Evolutionary conservation across 2,329 filamentous ascomycete genomes (phyloP), one percentile per base, ranked within the genome.

Genomic region (Ascosphaera apis): DNA sequence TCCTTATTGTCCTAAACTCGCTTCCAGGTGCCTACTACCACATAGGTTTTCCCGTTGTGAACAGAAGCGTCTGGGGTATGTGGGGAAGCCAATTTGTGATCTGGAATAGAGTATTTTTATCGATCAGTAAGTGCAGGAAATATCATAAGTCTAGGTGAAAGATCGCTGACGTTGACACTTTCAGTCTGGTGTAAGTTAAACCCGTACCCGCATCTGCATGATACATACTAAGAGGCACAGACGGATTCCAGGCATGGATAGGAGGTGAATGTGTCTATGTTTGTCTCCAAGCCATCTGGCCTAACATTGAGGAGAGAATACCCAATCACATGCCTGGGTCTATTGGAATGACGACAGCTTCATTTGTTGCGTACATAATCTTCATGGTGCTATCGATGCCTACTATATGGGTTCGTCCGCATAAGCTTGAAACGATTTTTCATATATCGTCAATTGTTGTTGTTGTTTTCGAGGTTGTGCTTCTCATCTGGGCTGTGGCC

Each of bases 1-100:
- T 41, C 0, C 53, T 55, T 2, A 46, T 61, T n/a, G 45, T 62
- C 8, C 38, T 58, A 23, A 61, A 57, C 46, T 62, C 59, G 1
- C 45, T 62, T 7, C 35, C 35, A 9, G 80, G 80, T 37, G 76
- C 79, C 8, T 69, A 65, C n/a, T 88, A 88, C 50, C 78, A 86
- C 52, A 78, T 88, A 43, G 73, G 76, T 2, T 88, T 86, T 51
- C 79, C 80, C 1, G 76, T 88, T 31, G 70, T 76, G 31, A 67
- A 65, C 44, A 63, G 81, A 15, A 18, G 35, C 11, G 27, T 36
- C 27, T 36, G 23, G 15, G 35, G 35, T 11, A 36, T 36, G 35
- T 36, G 31, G 31, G 46, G 46, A 12, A 44, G 43, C 9, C 34
- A 39, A 11, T 48, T 46, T 28, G 46, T 47, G 21, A 39, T 47